phyloP scores from a whole-genome alignment of 768 basidiomycete genomes.

The Suillus spraguei region DNA sequence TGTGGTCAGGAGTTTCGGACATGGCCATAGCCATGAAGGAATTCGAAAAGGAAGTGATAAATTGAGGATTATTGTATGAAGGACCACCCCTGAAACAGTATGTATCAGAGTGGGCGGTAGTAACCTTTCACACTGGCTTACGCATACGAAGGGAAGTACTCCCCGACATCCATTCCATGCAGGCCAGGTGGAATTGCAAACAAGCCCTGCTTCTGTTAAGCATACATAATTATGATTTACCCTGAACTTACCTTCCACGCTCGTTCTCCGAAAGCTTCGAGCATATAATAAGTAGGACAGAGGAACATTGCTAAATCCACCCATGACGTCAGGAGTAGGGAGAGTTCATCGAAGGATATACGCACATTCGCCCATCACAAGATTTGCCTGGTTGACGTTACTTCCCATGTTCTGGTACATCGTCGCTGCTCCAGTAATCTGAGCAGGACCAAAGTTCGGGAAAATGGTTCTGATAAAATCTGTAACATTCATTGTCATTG shows the following conservation, averaged over 20 bases:
- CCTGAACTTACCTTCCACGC: conserved; percentile 32
- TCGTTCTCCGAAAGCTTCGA: conserved; percentile 23
- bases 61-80: conserved; percentile 28
- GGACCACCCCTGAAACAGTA: conserved; percentile 5
- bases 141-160: conserved; percentile 41
- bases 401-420: conserved; percentile 37
- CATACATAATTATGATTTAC: conserved; percentile 21
- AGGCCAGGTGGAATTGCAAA: conserved; percentile 34
- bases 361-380: conserved; percentile 44
- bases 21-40: conserved; percentile 28
- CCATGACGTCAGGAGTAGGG: not conserved
- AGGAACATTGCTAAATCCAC: conserved; percentile 28
- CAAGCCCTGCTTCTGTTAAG: conserved; percentile 16
- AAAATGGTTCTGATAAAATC: conserved; percentile 38
- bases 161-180: conserved; percentile 38
- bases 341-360: not conserved
- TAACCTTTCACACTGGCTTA: conserved; percentile 21
- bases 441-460: conserved; percentile 34
- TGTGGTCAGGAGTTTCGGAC: conserved; percentile 26
- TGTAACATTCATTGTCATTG: conserved; percentile 20
- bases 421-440: conserved; percentile 27
- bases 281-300: conserved; percentile 24
- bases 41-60: conserved; percentile 31
- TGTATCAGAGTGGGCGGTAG: not conserved
- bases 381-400: conserved; percentile 34